Conservation (phyloP, 257 asterid species). For the Nicotiana paniculata region DNA sequence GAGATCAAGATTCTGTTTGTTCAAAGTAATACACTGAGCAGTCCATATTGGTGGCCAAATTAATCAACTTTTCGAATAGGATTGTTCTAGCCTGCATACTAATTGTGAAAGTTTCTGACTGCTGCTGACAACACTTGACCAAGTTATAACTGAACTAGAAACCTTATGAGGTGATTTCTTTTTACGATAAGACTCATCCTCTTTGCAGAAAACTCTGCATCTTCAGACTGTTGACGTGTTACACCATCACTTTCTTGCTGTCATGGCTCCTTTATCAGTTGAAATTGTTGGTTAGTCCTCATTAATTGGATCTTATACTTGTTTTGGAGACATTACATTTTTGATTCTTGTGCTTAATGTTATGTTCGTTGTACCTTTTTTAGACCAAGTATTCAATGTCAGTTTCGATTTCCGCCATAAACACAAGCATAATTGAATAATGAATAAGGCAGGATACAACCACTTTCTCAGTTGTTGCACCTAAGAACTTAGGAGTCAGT, state of each 20-base stretch:
- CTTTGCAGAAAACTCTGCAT: neutral
- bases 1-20: conserved; percentile 10
- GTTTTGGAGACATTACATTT: too few relatives aligned
- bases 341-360: neutral
- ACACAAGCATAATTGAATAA: too few relatives aligned
- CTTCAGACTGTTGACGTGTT: neutral
- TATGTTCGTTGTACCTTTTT: neutral
- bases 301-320: too few relatives aligned
- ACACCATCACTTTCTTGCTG: neutral
- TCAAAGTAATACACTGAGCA: conserved; percentile 3
- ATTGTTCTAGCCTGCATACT: neutral
- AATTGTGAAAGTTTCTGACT: neutral
- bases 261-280: neutral
- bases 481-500: too few relatives aligned
- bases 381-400: too few relatives aligned
- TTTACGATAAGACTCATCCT: neutral
- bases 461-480: too few relatives aligned
- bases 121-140: neutral
- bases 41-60: neutral
- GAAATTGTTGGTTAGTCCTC: neutral
- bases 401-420: too few relatives aligned
- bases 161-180: neutral
- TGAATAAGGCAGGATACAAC: too few relatives aligned
- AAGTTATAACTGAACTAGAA: neutral
- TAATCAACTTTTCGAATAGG: too few relatives aligned